Conservation (phyloP, 192 early-diverging fungal species). For the Spizellomyces punctatus region DNA sequence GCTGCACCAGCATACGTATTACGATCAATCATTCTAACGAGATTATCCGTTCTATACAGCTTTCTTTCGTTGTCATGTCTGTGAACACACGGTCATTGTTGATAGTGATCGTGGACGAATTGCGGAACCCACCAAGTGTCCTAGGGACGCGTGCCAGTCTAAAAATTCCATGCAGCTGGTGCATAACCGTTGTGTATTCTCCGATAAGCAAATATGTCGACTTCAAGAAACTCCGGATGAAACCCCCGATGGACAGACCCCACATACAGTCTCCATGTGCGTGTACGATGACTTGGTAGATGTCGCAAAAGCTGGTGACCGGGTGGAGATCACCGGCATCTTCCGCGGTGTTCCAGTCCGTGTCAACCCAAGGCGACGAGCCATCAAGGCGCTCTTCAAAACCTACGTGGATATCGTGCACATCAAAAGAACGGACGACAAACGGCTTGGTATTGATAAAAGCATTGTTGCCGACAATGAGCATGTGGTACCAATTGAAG, state of each 20-base stretch:
- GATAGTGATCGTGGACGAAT: slow-evolving; percentile 88
- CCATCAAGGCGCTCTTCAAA: slow-evolving; percentile 88
- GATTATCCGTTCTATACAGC: slow-evolving; percentile 39
- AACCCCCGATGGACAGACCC: slow-evolving; percentile 97
- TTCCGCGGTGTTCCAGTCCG: slow-evolving; percentile 93
- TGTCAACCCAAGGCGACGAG: slow-evolving; percentile 83
- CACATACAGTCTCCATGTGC: slow-evolving; percentile 91
- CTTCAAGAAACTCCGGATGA: slow-evolving; percentile 96
- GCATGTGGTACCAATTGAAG: slow-evolving; percentile 50
- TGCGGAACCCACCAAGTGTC: slow-evolving; percentile 81
- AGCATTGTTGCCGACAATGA: slow-evolving; percentile 56
- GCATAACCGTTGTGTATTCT: slow-evolving; percentile 93
- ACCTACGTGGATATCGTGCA: slow-evolving; percentile 97
- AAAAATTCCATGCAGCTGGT: slow-evolving; percentile 84
- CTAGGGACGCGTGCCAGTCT: slow-evolving; percentile 74
- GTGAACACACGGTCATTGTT: slow-evolving; percentile 79
- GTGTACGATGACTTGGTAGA: slow-evolving; percentile 96
- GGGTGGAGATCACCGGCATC: slow-evolving; percentile 91
- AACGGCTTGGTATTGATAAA: slow-evolving; percentile 62
- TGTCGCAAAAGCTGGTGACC: slow-evolving; percentile 87
- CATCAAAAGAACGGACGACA: slow-evolving; percentile 78
- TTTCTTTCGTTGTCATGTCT: slow-evolving; percentile 91
- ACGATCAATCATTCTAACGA: not conserved
- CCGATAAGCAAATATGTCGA: slow-evolving; percentile 90
- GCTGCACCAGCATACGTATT: slow-evolving; percentile 1